Base-by-base conservation (phyloP, 768 basidiomycete species). In the Auriscalpium microsporum region DNA sequence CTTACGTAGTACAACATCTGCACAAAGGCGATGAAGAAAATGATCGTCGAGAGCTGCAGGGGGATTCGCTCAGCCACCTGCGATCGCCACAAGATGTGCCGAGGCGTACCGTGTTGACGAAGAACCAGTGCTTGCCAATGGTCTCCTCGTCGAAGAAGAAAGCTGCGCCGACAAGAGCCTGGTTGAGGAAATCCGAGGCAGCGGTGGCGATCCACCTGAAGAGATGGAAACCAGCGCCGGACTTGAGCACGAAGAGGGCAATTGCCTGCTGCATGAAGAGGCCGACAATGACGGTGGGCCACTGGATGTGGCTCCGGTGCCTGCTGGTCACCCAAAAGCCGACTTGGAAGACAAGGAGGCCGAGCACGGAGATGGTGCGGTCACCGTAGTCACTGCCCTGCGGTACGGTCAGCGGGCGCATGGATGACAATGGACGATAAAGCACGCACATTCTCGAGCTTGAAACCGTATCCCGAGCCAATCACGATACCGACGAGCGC, bases 11-110 rank as follows among this genome's bases (percentile, higher is more conserved):
- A 94, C 71, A 90, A 68, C 88, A 93, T 91, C 69, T 94, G 90
- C 53, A 94, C 81, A 61, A 90, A 87, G 28, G 93, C 91, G 62
- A 96, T 81, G 77, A 96, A 96, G 78, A 95, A 95, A 65, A 96
- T 90, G 68, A 95, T 87, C 17, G 86, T 79, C 10, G 79, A 64
- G 42, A 93, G 79, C 80, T 87, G 63, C 23, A 28, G 38, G 16
- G 16, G 13, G 17, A 10, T 9, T 36, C 21, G 33, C 45, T 37
- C 46, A 45, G 13, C 14, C 33, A 35, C 34, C 19, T 16, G 10
- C 37, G 11, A 34, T 33, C 21, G n/a, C 10, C 23, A 42, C 2
- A 38, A 38, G 17, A 11, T 56, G 48, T 17, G 36, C 38, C 11
- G 13, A 57, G 40, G 40, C 80, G 51, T 62, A 85, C 84, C 51